Conservation (phyloP, 2,329 filamentous ascomycete genomes). For the Colletotrichum orchidophilum region DNA sequence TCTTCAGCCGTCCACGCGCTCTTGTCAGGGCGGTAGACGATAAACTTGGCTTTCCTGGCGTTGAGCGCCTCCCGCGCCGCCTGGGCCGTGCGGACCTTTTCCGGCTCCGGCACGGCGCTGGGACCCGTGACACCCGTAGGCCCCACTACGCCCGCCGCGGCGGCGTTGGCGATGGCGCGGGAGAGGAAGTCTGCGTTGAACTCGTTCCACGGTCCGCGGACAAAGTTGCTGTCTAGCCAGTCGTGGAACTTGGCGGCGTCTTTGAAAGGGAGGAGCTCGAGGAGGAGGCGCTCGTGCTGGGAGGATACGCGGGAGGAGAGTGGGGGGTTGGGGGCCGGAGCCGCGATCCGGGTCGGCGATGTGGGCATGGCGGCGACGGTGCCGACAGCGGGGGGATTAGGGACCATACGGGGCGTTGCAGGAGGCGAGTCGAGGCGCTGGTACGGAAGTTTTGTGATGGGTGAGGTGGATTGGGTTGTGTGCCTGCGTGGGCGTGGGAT, state of each 20-base stretch:
- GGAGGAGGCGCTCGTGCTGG: conserved; percentile 50
- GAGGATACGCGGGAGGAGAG: conserved; percentile 33
- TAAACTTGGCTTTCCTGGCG: conserved; percentile 40
- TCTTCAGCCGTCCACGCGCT: conserved; percentile 46
- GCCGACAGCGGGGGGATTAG: not conserved
- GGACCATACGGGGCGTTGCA: conserved; percentile 21
- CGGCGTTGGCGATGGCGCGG: conserved; percentile 27
- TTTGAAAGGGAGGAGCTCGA: conserved; percentile 51
- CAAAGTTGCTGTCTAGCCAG: conserved; percentile 44
- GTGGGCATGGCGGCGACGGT: not conserved
- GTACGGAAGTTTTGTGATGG: conserved; percentile 11
- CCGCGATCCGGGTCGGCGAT: not conserved
- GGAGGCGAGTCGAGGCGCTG: conserved; percentile 27
- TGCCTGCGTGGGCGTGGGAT: conserved; percentile 29
- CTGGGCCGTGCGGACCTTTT: conserved; percentile 44
- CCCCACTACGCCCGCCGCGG: not conserved
- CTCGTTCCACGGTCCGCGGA: conserved; percentile 49
- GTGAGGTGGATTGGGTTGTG: conserved; percentile 9
- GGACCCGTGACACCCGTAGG: not conserved
- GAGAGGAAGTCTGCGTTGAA: conserved; percentile 45
- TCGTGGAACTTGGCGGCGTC: conserved; percentile 44
- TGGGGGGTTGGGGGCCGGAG: not conserved
- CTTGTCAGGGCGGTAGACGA: conserved; percentile 50
- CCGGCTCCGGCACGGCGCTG: conserved; percentile 40
- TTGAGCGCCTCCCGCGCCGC: conserved; percentile 44